Evolutionary conservation across 1,139 yeast genomes (phyloP), one percentile per base, ranked within the genome.

Genomic region (Tardiomyces depauwii): DNA sequence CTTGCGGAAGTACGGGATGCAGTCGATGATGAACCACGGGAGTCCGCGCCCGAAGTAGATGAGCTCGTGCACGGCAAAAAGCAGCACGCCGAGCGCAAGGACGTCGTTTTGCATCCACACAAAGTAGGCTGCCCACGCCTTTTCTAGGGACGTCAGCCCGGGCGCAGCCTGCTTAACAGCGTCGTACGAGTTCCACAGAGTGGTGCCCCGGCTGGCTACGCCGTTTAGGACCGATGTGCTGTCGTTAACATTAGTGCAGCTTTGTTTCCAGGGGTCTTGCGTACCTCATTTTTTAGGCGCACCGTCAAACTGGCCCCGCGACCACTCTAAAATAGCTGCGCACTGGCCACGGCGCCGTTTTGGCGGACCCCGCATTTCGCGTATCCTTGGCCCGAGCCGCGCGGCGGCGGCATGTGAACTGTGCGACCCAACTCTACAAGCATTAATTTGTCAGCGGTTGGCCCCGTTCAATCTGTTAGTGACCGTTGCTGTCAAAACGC

Each of bases 31-130:
- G 60, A 73, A 75, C 95, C 95, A 86, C 21, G 95, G 95, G 47
- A 86, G 58, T 61, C 88, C 80, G 62, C 95, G 77, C 44, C 86
- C 88, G 62, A 86, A 86, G 66, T 86, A 86, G 76, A 83, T 79
- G 49, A 79, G 47, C 65, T 86, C 96, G 64, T 86, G 96, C 50
- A 81, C 70, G 40, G 72, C 56, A 61, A 86, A 82, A 58, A 86
- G 81, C 57, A 86, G 66, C 45, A 85, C 64, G 2, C 96, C 96
- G 1, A 95, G 86, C 44, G 95, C 95, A 49, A 86, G 71, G 36
- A 79, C 68, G 61, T 86, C 95, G 57, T 84, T 86, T 53, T 76
- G 72, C 71, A 84, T 74, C 62, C 76, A 83, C 44, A 74, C 68
- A 67, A 84, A 86, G 76, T 85, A 86, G 16, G 81, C 66, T 23